Base-by-base conservation (phyloP, 108 stramenopile genomes). In the Pseudonitzschia pungens region DNA sequence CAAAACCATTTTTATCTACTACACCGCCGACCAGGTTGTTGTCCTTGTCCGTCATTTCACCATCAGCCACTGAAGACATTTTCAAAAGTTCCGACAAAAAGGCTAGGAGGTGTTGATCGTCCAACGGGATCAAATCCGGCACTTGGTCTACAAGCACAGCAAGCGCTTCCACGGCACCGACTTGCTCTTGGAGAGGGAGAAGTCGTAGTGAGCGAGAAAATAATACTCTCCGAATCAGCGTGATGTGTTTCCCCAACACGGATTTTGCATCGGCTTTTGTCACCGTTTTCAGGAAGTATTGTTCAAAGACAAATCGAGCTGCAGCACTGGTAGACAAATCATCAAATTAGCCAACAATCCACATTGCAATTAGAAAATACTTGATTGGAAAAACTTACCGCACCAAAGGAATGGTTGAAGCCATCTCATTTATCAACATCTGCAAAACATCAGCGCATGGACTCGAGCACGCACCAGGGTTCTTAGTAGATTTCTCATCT, bases 31-130 rank as follows among this genome's bases (percentile, higher is more conserved):
- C 55, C 18, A 87, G 80, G 50, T 65, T 81, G 27, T 79, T 41
- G 66, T 92, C 93, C 2, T 79, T 41, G 69, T 92, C 93, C 2
- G 79, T 75, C 83, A 94, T 90, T 72, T 92, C 93, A 18, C 93
- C 93, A 71, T 94, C 93, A 48, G 93, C 91, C 65, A 94, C 88
- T 18, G 91, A 92, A 3, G 84, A 74, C 89, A 92, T 90, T 68
- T 94, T 94, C 12, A 94, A 63, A 0, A 90, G 72, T 70, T 94
- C 93, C 4, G 91, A 89, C 14, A 92, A 68, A 55, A 94, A 91
- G 18, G 86, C 84, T 7, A 92, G 69, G 20, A 90, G 74, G 44
- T 90, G 88, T 31, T 86, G 81, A 67, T 94, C 91, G 16, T 79
- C 59, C 51, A 91, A 65, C 10, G 86, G 81, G 52, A 90, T 73